A percentile compares a stretch with the other conserved stretches of the same genome.
These are phyloP conservation scores for Hericium coralloides DNA, from an alignment of 768 basidiomycete genomes.

Conservation along the genomic window DNA sequence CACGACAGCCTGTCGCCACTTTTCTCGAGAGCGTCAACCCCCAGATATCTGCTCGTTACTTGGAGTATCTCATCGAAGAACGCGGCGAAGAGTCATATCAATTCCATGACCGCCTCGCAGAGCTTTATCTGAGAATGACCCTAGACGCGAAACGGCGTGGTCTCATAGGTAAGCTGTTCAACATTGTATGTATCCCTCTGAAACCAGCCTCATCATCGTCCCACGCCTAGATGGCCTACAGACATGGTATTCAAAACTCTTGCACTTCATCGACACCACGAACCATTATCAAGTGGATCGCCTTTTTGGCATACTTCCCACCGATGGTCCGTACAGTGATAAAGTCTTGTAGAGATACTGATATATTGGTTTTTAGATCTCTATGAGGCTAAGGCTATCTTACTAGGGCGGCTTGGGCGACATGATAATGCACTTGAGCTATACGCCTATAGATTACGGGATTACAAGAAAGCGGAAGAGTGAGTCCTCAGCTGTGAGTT, in stretches of 20 bases:
- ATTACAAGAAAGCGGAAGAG: constrained; percentile 87
- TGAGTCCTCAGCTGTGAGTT: constrained; percentile 26
- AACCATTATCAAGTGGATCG: constrained; percentile 67
- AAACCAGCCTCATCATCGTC: no score
- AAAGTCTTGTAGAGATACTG: not conserved
- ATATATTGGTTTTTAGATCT: constrained; percentile 42
- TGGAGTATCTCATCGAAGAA: constrained; percentile 78
- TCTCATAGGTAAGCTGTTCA: constrained; percentile 40
- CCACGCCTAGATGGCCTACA: no score
- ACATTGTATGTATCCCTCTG: no score
- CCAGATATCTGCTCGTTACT: constrained; percentile 63
- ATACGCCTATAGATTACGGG: constrained; percentile 82
- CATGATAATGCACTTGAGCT: constrained; percentile 94
- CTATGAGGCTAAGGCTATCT: constrained; percentile 85
- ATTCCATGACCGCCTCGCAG: constrained; percentile 87
- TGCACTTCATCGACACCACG: constrained; percentile 69
- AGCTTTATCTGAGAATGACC: constrained; percentile 73
- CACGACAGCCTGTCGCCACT: constrained; percentile 63
- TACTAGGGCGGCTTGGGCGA: constrained; percentile 81
- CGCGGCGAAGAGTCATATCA: constrained; percentile 53
- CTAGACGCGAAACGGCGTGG: constrained; percentile 45
- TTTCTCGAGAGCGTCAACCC: constrained; percentile 70
- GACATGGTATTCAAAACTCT: constrained; percentile 51
- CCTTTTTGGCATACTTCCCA: constrained; percentile 70
- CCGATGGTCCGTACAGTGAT: constrained; percentile 49